Conservation (phyloP, 208 protist genomes). For the Leishmania aethiopica region DNA sequence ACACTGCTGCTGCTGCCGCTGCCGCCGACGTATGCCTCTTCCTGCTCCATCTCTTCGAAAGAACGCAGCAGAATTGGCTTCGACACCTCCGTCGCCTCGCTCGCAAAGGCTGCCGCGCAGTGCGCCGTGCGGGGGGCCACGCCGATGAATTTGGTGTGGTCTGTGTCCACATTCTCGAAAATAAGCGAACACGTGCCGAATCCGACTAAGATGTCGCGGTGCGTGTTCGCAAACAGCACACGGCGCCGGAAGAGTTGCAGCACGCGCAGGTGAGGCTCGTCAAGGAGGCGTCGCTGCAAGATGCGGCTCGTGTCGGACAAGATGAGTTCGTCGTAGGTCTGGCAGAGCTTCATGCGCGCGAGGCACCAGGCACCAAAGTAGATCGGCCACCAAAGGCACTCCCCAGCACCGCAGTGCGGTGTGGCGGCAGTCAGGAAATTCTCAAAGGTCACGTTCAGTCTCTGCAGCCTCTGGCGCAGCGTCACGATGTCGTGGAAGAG, state of each 20-base stretch:
- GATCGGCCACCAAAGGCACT: constrained; percentile 53
- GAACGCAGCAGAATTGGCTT: constrained; percentile 41
- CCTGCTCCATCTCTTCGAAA: constrained; percentile 18
- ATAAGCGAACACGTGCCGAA: constrained; percentile 69
- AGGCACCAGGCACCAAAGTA: constrained; percentile 55
- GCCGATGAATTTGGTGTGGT: constrained; percentile 46
- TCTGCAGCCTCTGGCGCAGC: constrained; percentile 35
- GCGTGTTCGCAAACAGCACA: constrained; percentile 72
- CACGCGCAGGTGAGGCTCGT: constrained; percentile 44
- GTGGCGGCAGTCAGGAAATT: constrained; percentile 72
- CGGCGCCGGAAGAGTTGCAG: constrained; percentile 58
- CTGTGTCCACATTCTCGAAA: constrained; percentile 42
- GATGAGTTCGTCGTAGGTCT: constrained; percentile 59
- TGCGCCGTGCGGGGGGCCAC: constrained; percentile 15
- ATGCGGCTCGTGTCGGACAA: constrained; percentile 40
- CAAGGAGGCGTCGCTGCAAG: constrained; percentile 47
- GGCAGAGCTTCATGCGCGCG: constrained; percentile 34
- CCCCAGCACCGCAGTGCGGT: constrained; percentile 64
- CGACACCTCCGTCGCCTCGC: constrained; percentile 41
- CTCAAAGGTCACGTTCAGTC: constrained; percentile 43
- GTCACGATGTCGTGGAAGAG: constrained; percentile 27
- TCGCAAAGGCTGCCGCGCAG: constrained; percentile 53
- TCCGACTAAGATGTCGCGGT: constrained; percentile 72
- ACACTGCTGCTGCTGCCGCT: not conserved
- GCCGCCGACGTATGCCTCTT: not conserved